A percentile compares a stretch with the other conserved stretches of the same genome.
Evolutionary conservation across 2,329 filamentous ascomycete species (phyloP).

Genomic region (Claviceps sp.): DNA sequence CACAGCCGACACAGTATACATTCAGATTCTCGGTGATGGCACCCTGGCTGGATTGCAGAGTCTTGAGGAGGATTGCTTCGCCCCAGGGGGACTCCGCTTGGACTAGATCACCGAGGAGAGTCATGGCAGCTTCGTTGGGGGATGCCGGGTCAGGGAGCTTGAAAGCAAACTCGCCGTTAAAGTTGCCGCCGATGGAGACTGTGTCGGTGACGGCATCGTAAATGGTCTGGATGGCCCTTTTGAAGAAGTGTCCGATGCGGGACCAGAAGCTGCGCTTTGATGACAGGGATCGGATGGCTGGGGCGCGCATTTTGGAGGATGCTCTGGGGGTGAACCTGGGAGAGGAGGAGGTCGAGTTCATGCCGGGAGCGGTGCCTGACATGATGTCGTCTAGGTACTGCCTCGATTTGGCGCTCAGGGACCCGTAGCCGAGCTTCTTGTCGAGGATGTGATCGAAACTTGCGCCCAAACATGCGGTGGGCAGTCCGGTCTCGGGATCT

Average conservation of each 20-base stretch:
- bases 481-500: conserved; percentile 1
- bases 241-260: neutral
- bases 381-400: conserved; percentile 5
- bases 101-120: neutral
- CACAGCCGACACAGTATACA: conserved; percentile 5
- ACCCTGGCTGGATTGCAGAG: neutral
- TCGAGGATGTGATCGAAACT: conserved; percentile 5
- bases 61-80: conserved; percentile 1
- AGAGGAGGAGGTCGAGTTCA: neutral
- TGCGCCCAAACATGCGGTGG: conserved; percentile 4
- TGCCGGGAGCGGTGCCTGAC: neutral
- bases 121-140: neutral
- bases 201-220: conserved; percentile 2
- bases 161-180: conserved; percentile 9
- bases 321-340: neutral
- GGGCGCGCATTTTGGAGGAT: neutral
- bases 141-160: conserved; percentile 9
- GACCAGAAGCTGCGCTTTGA: conserved; percentile 5
- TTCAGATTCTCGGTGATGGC: neutral
- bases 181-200: conserved; percentile 5
- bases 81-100: conserved; percentile 3
- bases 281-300: conserved; percentile 1
- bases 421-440: neutral
- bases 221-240: neutral
- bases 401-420: conserved; percentile 6